A percentile compares a stretch with the other conserved stretches of the same genome.
Evolutionary conservation across 192 early-diverging fungal species (phyloP).

Genomic region (Mortierella hygrophila): DNA sequence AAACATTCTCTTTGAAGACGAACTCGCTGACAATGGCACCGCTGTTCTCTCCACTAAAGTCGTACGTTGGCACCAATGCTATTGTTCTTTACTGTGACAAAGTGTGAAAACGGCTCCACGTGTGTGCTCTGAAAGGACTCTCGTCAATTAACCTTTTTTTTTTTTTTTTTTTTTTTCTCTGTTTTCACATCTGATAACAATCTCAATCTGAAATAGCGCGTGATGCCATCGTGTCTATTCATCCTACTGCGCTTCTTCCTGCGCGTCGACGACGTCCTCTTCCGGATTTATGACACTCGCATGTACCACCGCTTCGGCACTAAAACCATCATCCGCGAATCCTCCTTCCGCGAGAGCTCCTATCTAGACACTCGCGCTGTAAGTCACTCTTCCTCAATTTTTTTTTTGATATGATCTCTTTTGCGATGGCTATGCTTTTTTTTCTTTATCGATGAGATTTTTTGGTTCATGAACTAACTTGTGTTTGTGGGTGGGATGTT

Average conservation of each 20-base stretch:
- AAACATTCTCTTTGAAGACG: slow-evolving; percentile 95
- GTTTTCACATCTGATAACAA: slow-evolving; percentile 12
- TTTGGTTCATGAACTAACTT: not conserved
- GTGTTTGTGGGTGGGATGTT: slow-evolving; percentile 1
- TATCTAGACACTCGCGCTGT: slow-evolving; percentile 72
- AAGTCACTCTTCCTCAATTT: slow-evolving; percentile 28
- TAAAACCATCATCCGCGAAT: slow-evolving; percentile 75
- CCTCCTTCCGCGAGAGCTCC: slow-evolving; percentile 72
- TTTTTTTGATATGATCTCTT: not conserved
- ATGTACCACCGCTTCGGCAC: slow-evolving; percentile 90
- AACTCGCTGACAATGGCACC: slow-evolving; percentile 95
- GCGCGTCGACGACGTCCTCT: slow-evolving; percentile 94
- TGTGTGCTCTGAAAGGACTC: not conserved
- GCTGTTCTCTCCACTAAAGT: slow-evolving; percentile 84
- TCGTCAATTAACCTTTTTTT: not conserved
- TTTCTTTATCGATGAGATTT: not conserved
- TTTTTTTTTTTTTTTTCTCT: slow-evolving; percentile 8
- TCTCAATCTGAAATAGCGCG: slow-evolving; percentile 66
- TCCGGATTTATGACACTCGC: slow-evolving; percentile 91
- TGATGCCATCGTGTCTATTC: slow-evolving; percentile 94
- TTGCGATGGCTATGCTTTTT: too few relatives aligned
- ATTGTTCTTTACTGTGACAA: not conserved
- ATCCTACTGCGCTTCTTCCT: slow-evolving; percentile 90
- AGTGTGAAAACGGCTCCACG: not conserved
- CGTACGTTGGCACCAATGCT: slow-evolving; percentile 57